Percentiles rank a stretch among this genome's conserved stretches.
Conservation (phyloP, 2,329 filamentous ascomycete species). For the Aspergillus fijiensis region DNA sequence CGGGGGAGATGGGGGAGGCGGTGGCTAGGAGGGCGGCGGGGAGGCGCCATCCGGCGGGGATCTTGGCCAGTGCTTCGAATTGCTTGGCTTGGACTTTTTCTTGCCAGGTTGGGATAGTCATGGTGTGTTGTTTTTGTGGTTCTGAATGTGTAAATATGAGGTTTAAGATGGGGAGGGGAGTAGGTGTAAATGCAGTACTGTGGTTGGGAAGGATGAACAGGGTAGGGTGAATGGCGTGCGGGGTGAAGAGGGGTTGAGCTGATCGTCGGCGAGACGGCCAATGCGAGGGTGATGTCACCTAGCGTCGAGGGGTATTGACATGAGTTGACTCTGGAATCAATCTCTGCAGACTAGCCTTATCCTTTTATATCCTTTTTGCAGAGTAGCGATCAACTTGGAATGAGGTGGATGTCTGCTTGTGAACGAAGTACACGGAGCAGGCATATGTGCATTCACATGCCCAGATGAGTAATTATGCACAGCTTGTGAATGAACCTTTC, state of each 20-base stretch:
- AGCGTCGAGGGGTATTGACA: too few relatives aligned
- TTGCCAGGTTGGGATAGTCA: slow-evolving; percentile 14
- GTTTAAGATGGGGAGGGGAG: background rate
- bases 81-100: slow-evolving; percentile 22
- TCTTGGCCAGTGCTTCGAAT: slow-evolving; percentile 27
- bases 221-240: background rate
- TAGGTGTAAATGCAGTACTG: too few relatives aligned
- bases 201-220: background rate
- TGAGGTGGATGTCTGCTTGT: too few relatives aligned
- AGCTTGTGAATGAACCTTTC: too few relatives aligned
- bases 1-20: background rate
- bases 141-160: background rate
- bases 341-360: too few relatives aligned
- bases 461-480: too few relatives aligned
- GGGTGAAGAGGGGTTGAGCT: background rate
- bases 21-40: background rate
- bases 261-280: background rate
- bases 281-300: background rate
- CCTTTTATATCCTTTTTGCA: too few relatives aligned
- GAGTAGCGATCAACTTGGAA: too few relatives aligned
- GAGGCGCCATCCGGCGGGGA: slow-evolving; percentile 34
- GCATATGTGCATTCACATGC: too few relatives aligned
- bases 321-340: too few relatives aligned
- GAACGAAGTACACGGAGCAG: too few relatives aligned
- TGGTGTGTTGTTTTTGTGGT: background rate